phyloP scores from a whole-genome alignment of 2,329 filamentous ascomycete genomes.

The Hymenoscyphus scutula region DNA sequence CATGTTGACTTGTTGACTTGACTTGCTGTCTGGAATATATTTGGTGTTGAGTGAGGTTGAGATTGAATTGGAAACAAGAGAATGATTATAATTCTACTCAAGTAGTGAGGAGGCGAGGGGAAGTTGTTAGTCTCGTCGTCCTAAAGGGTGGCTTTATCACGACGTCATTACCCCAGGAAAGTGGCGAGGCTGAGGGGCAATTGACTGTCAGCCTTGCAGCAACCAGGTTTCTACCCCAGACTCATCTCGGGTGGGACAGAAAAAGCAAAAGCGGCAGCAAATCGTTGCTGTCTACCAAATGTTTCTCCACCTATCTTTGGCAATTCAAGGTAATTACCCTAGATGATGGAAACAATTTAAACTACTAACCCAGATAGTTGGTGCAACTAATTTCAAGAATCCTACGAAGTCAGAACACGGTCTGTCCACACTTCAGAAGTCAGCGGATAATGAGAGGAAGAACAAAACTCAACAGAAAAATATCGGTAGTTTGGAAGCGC shows the following conservation, averaged over 20 bases:
- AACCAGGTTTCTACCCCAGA: background rate
- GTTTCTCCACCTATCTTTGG: too few relatives aligned
- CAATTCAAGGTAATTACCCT: too few relatives aligned
- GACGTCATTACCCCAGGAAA: conserved; percentile 8
- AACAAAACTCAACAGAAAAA: background rate
- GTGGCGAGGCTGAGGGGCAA: background rate
- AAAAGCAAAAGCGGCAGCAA: too few relatives aligned
- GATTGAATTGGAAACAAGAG: background rate
- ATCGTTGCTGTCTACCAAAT: too few relatives aligned
- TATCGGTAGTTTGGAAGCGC: background rate
- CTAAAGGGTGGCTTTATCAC: background rate
- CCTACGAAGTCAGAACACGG: too few relatives aligned
- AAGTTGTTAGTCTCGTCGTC: background rate
- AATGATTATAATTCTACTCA: background rate
- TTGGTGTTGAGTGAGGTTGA: background rate
- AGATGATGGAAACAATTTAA: too few relatives aligned
- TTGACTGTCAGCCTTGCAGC: background rate
- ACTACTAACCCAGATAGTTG: too few relatives aligned
- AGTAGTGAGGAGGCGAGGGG: background rate
- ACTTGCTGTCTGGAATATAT: background rate
- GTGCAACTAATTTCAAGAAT: too few relatives aligned
- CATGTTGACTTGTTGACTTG: conserved; percentile 20
- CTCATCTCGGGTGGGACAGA: too few relatives aligned
- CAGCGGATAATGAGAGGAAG: too few relatives aligned
- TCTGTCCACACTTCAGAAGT: too few relatives aligned